Evolutionary conservation across 768 basidiomycete species (phyloP), one percentile per base, ranked within the genome.

Genomic region (Termitomyces sp.): DNA sequence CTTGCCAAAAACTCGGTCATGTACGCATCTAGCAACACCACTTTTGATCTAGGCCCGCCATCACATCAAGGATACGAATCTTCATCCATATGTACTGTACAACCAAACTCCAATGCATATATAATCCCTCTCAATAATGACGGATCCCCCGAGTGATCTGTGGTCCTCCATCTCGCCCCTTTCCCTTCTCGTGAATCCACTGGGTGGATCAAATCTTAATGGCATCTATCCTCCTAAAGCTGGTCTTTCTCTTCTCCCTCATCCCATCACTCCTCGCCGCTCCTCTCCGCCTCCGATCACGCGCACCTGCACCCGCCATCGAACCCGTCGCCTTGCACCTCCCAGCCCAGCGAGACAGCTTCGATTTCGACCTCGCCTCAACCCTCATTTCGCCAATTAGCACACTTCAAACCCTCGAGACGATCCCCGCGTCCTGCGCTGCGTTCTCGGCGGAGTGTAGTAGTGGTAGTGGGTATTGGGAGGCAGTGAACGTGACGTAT

Each of bases 401-500:
- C 40, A 56, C 56, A 1, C 36, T 58, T 41, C 42, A 50, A 1
- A 40, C 56, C 0, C 59, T 66, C 2, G 12, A 40, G 0, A 50
- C 25, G 0, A 50, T 68, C 1, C 68, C 68, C 0, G 11, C 58
- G 38, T 53, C 3, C n/a, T 44, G 36, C 56, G 56, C 38, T 56
- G 56, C 43, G 54, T 61, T 5, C 32, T 23, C 32, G 6, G 41
- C 52, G 13, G 68, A 68, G 52, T 66, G 66, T 39, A 52, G 54
- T 0, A 59, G 62, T 3, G 39, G 42, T n/a, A n/a, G n/a, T n/a
- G n/a, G n/a, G 13, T 65, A 64, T 55, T 48, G n/a, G n/a, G n/a
- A 53, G 33, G 68, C 66, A 3, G 53, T 59, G 25, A 66, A 65
- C 39, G 60, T 70, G 22, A 65, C 60, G 11, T 69, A 65, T 33